Percentiles rank a stretch among this genome's conserved stretches.
These are phyloP conservation scores for Taphrina pruni DNA, from an alignment of 1,139 yeast genomes.

Conservation along the genomic window DNA sequence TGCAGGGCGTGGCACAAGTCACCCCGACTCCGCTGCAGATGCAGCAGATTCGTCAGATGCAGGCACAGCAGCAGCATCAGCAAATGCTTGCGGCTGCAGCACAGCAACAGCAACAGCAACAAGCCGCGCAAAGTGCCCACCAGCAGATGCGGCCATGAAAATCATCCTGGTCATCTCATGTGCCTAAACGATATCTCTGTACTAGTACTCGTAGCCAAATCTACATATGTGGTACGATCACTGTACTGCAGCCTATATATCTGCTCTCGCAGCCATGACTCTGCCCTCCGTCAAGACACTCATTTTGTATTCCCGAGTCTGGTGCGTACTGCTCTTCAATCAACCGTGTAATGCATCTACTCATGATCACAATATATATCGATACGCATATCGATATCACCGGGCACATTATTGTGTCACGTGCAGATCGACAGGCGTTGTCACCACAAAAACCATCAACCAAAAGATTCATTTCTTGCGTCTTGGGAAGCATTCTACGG, in stretches of 20 bases:
- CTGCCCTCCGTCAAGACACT: too few species aligned
- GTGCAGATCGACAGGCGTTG: background rate
- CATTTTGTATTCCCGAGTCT: too few species aligned
- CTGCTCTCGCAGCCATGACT: too few species aligned
- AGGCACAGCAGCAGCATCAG: conserved; percentile 40
- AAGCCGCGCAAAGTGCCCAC: conserved; percentile 20
- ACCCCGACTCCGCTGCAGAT: conserved; percentile 36
- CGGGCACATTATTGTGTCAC: background rate
- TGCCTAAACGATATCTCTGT: too few species aligned
- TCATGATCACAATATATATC: background rate
- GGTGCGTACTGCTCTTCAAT: too few species aligned
- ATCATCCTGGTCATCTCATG: too few species aligned
- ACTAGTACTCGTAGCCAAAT: too few species aligned
- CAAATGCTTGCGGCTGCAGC: conserved; percentile 20
- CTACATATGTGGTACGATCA: too few species aligned
- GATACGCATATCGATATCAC: too few species aligned
- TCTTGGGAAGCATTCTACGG: background rate
- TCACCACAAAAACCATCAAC: conserved; percentile 1
- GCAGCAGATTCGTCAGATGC: conserved; percentile 40
- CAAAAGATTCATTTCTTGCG: background rate
- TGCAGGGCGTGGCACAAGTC: conserved; percentile 25
- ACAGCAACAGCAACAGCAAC: conserved; percentile 7
- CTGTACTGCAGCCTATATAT: too few species aligned
- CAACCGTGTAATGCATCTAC: background rate
- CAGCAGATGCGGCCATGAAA: conserved; percentile 18